phyloP scores from a whole-genome alignment of 192 early-diverging fungal species.

The Coemansia sp. region DNA sequence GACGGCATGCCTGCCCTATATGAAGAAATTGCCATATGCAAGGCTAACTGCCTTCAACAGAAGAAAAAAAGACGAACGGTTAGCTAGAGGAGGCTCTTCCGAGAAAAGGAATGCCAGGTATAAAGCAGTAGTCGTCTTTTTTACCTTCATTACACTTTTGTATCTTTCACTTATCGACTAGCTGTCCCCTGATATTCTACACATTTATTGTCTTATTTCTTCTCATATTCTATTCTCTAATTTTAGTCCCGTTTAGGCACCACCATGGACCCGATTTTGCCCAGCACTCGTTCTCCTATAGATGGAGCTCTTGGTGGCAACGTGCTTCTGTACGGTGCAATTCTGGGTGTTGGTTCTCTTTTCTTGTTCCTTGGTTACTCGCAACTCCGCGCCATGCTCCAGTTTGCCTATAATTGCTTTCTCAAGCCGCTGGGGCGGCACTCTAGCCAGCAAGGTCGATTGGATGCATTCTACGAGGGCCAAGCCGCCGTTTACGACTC shows the following conservation, averaged over 20 bases:
- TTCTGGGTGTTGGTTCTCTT: not conserved
- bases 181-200: not conserved
- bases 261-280: not conserved
- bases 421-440: slow-evolving; percentile 66
- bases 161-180: not conserved
- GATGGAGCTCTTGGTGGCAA: not conserved
- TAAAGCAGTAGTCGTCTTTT: not conserved
- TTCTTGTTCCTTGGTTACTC: not conserved
- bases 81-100: not conserved
- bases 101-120: not conserved
- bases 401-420: slow-evolving; percentile 73
- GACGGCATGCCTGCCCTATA: not conserved
- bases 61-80: not conserved
- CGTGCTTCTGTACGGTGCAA: not conserved
- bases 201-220: not conserved
- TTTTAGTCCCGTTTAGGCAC: not conserved
- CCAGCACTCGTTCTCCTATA: not conserved
- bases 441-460: slow-evolving; percentile 65
- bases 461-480: slow-evolving; percentile 79
- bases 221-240: not conserved
- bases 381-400: not conserved
- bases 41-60: not conserved
- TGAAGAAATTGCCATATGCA: slow-evolving; percentile 3
- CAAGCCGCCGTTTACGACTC: slow-evolving; percentile 80
- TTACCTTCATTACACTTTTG: not conserved